These are phyloP conservation scores for Septoria petroselini DNA, from an alignment of 2,329 filamentous ascomycete genomes.

Conservation along the genomic window DNA sequence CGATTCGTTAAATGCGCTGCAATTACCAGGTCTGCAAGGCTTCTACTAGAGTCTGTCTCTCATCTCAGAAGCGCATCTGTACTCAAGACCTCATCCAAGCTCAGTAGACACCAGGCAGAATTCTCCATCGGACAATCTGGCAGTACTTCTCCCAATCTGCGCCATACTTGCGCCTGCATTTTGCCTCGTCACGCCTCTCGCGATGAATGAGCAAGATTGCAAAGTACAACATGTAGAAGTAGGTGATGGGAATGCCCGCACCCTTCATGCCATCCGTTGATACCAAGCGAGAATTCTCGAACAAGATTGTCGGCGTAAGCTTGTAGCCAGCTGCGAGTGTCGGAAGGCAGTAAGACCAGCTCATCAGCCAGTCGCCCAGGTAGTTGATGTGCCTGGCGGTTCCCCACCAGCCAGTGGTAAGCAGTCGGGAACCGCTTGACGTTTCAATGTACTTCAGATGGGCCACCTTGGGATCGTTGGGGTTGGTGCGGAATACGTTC, in stretches of 20 bases:
- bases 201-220: conserved; percentile 81
- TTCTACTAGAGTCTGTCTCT: neutral
- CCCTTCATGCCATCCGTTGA: conserved; percentile 60
- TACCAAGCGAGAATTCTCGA: conserved; percentile 59
- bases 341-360: conserved; percentile 84
- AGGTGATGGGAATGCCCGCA: conserved; percentile 84
- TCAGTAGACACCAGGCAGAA: conserved; percentile 81
- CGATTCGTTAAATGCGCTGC: no score
- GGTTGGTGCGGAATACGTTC: conserved; percentile 87
- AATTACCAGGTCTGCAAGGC: neutral
- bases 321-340: conserved; percentile 81
- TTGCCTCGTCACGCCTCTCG: conserved; percentile 82
- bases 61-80: neutral
- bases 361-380: conserved; percentile 89
- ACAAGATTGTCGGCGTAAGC: conserved; percentile 59
- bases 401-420: conserved; percentile 92
- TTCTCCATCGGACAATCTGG: conserved; percentile 73
- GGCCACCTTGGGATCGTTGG: conserved; percentile 71
- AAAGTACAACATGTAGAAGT: conserved; percentile 94
- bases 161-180: conserved; percentile 87
- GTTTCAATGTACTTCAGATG: conserved; percentile 87
- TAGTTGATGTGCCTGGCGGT: conserved; percentile 92
- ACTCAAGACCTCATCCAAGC: neutral
- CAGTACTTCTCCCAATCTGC: conserved; percentile 89
- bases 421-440: conserved; percentile 71